These are phyloP conservation scores for Microthlaspi erraticum DNA, from an alignment of 345 rosid genomes.

Conservation along the genomic window DNA sequence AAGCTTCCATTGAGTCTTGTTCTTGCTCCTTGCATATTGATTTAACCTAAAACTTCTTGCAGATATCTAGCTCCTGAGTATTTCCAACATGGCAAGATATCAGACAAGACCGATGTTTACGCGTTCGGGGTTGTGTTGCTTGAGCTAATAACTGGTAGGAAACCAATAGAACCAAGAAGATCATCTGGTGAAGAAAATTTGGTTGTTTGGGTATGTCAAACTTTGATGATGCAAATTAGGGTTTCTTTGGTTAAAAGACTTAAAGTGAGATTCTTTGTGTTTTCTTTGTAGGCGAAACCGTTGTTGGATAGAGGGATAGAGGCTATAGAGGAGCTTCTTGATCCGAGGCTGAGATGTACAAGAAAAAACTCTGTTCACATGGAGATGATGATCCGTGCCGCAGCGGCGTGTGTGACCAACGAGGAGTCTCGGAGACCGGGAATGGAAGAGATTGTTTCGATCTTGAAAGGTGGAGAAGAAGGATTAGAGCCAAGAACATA, in stretches of 20 bases:
- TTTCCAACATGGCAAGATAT: slow-evolving; percentile 96
- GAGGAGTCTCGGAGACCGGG: slow-evolving; percentile 89
- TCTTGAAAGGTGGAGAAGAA: slow-evolving; percentile 67
- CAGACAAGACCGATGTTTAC: slow-evolving; percentile 93
- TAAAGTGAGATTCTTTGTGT: neutral
- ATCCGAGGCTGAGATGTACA: slow-evolving; percentile 59
- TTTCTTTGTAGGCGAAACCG: slow-evolving; percentile 79
- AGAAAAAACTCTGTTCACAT: slow-evolving; percentile 57
- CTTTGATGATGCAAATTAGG: too few relatives aligned
- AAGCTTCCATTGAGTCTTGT: slow-evolving; percentile 7
- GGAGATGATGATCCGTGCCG: slow-evolving; percentile 73
- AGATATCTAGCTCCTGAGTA: slow-evolving; percentile 98
- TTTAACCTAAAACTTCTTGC: slow-evolving; percentile 34
- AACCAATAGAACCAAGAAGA: slow-evolving; percentile 89
- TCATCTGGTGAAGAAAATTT: slow-evolving; percentile 89
- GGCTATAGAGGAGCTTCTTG: slow-evolving; percentile 71
- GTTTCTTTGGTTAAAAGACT: neutral
- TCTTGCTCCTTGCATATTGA: slow-evolving; percentile 1
- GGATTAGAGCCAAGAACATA: slow-evolving; percentile 45
- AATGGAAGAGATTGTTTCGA: slow-evolving; percentile 60
- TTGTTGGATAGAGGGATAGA: slow-evolving; percentile 72
- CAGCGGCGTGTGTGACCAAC: slow-evolving; percentile 71
- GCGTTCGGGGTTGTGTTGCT: slow-evolving; percentile 95
- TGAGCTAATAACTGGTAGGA: slow-evolving; percentile 87
- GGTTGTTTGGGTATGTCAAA: slow-evolving; percentile 83